Evolutionary conservation across 2,329 filamentous ascomycete species (phyloP).

Genomic region (Zopfia rhizophila): DNA sequence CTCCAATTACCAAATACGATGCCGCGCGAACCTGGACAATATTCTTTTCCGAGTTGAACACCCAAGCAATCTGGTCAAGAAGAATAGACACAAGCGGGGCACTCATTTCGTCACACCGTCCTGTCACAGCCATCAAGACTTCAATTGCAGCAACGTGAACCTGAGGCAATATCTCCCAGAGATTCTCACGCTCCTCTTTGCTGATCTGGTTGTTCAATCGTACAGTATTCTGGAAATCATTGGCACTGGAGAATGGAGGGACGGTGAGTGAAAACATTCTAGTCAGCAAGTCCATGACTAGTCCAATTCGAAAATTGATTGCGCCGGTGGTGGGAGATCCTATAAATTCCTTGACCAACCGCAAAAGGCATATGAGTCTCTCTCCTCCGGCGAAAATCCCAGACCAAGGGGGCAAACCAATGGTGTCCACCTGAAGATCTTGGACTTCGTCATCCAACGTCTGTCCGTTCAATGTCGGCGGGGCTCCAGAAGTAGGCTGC

Average conservation of each 20-base stretch:
- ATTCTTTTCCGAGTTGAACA: constrained; percentile 68
- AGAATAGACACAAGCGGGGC: constrained; percentile 71
- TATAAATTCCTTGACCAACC: constrained; percentile 72
- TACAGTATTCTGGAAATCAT: constrained; percentile 48
- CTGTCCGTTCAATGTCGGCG: constrained; percentile 38
- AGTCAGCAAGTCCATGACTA: constrained; percentile 74
- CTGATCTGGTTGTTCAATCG: constrained; percentile 77
- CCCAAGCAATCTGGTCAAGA: constrained; percentile 76
- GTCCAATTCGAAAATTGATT: constrained; percentile 74
- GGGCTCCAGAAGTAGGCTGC: constrained; percentile 69
- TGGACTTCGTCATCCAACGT: constrained; percentile 45
- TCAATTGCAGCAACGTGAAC: constrained; percentile 78
- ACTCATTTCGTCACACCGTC: constrained; percentile 67
- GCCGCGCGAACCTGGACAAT: constrained; percentile 66
- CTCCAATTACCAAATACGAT: constrained; percentile 68
- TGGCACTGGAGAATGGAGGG: constrained; percentile 59
- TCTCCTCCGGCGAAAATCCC: constrained; percentile 79
- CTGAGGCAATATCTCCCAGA: constrained; percentile 77
- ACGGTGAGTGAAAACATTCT: constrained; percentile 74
- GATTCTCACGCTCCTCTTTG: constrained; percentile 81
- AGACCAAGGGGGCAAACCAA: constrained; percentile 73
- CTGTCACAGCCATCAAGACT: constrained; percentile 67
- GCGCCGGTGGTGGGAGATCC: constrained; percentile 70
- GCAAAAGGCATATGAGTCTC: constrained; percentile 73
- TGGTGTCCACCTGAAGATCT: constrained; percentile 53